These are phyloP conservation scores for Chionographis japonica DNA, from an alignment of 106 monocot genomes.

Conservation along the genomic window DNA sequence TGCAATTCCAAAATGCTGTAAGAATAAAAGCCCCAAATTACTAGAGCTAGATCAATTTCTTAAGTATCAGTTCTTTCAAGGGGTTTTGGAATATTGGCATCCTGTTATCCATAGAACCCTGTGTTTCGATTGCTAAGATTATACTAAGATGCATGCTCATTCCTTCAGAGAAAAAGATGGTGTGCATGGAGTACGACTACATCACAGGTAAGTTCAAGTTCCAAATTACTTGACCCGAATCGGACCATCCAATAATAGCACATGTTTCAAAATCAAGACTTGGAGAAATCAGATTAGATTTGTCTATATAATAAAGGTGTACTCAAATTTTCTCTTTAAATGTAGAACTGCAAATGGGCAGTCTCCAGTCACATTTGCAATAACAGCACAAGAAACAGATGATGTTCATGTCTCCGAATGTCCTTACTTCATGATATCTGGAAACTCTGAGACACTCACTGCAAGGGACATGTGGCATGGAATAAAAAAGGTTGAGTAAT, in stretches of 20 bases:
- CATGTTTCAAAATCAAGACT: not conserved
- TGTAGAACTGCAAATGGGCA: slow-evolving; percentile 65
- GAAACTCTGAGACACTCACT: slow-evolving; percentile 48
- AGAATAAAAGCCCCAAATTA: slow-evolving; percentile 9
- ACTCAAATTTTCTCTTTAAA: slow-evolving; percentile 1
- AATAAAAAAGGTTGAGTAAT: slow-evolving; percentile 61
- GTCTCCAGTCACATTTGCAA: slow-evolving; percentile 81
- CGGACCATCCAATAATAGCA: not conserved
- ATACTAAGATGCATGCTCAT: not conserved
- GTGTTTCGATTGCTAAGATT: not conserved
- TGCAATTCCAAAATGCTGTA: slow-evolving; percentile 78
- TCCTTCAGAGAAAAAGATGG: slow-evolving; percentile 73
- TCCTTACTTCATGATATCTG: slow-evolving; percentile 61
- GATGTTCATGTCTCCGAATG: slow-evolving; percentile 79
- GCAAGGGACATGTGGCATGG: slow-evolving; percentile 87
- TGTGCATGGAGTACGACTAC: slow-evolving; percentile 81
- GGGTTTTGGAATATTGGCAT: slow-evolving; percentile 1
- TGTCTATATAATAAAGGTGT: not conserved
- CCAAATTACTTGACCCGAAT: not conserved
- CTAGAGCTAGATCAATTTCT: not conserved
- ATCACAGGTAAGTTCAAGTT: slow-evolving; percentile 64
- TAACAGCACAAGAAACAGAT: slow-evolving; percentile 81
- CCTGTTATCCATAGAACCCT: not conserved
- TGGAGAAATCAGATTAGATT: too few relatives aligned
- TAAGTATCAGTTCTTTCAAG: not conserved